Conservation (phyloP, 768 basidiomycete genomes). For the Peribolospora baueri region DNA sequence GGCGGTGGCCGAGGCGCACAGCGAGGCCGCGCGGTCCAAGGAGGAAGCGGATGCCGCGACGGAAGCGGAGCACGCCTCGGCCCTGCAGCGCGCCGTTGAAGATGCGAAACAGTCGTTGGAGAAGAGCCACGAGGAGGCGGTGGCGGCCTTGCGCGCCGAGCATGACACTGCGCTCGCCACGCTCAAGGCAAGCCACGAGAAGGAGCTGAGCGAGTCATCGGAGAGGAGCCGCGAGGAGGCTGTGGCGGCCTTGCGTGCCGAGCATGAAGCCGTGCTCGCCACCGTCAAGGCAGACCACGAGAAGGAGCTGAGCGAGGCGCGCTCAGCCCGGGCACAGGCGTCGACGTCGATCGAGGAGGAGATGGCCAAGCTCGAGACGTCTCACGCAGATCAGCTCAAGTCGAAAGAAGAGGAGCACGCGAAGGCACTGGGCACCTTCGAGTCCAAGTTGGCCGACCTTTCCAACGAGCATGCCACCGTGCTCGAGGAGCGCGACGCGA, state of each 20-base stretch:
- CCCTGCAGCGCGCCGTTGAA: background rate
- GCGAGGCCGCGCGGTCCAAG: too few relatives aligned
- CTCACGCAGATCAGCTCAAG: background rate
- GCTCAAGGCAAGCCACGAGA: background rate
- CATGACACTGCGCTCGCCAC: background rate
- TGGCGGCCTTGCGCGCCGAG: constrained; percentile 4
- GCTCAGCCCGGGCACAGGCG: too few relatives aligned
- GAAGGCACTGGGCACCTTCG: constrained; percentile 4
- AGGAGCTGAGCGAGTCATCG: too few relatives aligned
- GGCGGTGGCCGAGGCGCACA: background rate
- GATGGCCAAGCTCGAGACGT: too few relatives aligned
- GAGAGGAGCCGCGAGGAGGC: background rate
- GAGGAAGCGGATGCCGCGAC: too few relatives aligned
- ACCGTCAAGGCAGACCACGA: background rate
- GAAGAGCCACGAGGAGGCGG: constrained; percentile 2
- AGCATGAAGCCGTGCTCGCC: constrained; percentile 6
- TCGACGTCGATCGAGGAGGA: background rate
- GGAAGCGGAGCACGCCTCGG: background rate
- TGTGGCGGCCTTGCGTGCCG: background rate
- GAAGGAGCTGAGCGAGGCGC: too few relatives aligned
- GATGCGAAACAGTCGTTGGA: background rate
- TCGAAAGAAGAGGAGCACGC: constrained; percentile 2
- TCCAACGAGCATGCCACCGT: constrained; percentile 1
- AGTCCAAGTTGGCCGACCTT: background rate
- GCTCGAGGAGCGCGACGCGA: background rate